phyloP scores from a whole-genome alignment of 2,329 filamentous ascomycete genomes.

The Volutella citrinella region DNA sequence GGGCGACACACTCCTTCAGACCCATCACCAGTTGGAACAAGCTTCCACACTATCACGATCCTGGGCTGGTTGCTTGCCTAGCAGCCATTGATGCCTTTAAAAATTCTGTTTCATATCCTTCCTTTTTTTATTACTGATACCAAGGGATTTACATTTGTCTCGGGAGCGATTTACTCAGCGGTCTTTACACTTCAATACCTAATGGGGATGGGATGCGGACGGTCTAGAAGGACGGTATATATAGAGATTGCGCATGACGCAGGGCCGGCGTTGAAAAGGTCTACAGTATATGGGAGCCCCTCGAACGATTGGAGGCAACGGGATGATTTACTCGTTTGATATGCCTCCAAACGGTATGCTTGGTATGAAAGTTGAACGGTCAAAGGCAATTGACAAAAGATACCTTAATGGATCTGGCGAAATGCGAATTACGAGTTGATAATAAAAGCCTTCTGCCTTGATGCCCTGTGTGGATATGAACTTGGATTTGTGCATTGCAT shows the following conservation, averaged over 20 bases:
- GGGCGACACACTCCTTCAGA: not conserved
- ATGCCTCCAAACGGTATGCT: not conserved
- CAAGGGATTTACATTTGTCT: slow-evolving; percentile 20
- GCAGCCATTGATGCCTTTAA: too few species aligned
- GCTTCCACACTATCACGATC: too few species aligned
- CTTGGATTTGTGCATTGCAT: too few species aligned
- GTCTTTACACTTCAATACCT: slow-evolving; percentile 14
- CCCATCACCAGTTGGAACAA: not conserved
- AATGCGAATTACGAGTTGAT: too few species aligned
- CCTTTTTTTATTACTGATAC: slow-evolving; percentile 23
- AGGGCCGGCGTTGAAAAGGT: slow-evolving; percentile 11
- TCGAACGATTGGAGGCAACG: slow-evolving; percentile 3
- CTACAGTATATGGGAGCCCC: slow-evolving; percentile 10
- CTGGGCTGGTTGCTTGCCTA: too few species aligned
- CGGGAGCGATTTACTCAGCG: slow-evolving; percentile 9
- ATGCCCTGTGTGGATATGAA: too few species aligned
- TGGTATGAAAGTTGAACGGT: too few species aligned
- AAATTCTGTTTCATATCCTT: too few species aligned
- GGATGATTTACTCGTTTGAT: not conserved
- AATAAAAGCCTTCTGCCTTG: too few species aligned
- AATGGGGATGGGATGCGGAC: slow-evolving; percentile 9
- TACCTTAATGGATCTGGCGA: too few species aligned
- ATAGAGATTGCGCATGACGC: slow-evolving; percentile 13
- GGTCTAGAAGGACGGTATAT: slow-evolving; percentile 12
- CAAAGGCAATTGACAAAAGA: too few species aligned